A percentile compares a stretch with the other conserved stretches of the same genome.
Conservation (phyloP, 2,329 filamentous ascomycete genomes). For the Ophiostoma ips region DNA sequence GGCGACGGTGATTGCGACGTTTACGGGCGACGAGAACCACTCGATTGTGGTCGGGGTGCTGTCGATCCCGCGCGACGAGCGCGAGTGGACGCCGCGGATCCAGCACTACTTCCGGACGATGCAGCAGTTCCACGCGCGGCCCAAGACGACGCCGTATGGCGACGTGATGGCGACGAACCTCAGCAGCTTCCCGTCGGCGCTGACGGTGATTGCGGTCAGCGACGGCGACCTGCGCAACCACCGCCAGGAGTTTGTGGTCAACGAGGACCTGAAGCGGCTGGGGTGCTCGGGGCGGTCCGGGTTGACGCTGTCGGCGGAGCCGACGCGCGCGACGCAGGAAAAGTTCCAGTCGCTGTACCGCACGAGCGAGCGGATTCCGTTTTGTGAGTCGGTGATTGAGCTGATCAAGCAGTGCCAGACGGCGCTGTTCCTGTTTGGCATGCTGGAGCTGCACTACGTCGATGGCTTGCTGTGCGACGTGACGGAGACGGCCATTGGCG, state of each 20-base stretch:
- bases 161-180: constrained; percentile 90
- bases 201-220: constrained; percentile 84
- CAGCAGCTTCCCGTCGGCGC: constrained; percentile 76
- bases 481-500: constrained; percentile 75
- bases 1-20: constrained; percentile 83
- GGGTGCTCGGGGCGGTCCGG: constrained; percentile 85
- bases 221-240: constrained; percentile 73
- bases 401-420: constrained; percentile 85
- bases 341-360: constrained; percentile 89
- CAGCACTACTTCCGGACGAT: constrained; percentile 77
- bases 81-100: constrained; percentile 63
- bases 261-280: constrained; percentile 82
- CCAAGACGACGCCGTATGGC: constrained; percentile 68
- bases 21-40: constrained; percentile 74
- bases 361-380: constrained; percentile 66
- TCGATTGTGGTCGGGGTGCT: constrained; percentile 67
- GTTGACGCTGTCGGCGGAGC: constrained; percentile 61
- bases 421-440: constrained; percentile 75
- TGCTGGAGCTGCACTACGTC: constrained; percentile 74
- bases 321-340: constrained; percentile 67
- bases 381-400: constrained; percentile 70
- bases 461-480: constrained; percentile 88
- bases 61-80: constrained; percentile 67
- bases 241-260: constrained; percentile 76
- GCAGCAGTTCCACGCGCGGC: constrained; percentile 70